Evolutionary conservation across 164 flowering plant genomes (phyloP), one percentile per base, ranked within the genome.

Genomic region (Macadamia tetraphylla): DNA sequence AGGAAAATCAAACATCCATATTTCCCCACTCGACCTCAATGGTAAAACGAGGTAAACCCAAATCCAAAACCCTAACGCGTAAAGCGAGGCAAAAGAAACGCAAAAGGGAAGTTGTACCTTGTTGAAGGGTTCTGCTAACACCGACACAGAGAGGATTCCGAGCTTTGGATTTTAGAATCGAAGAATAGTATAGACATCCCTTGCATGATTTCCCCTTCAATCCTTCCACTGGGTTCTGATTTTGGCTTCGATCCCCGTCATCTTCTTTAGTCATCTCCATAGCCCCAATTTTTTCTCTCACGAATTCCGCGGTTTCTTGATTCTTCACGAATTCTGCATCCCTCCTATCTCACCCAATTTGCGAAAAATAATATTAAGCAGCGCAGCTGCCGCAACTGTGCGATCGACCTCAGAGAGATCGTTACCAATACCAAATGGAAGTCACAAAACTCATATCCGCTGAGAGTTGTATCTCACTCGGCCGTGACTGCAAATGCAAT

Each of bases 151-250:
- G 74, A 49, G 91, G 89, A 35, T 70, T 73, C 7, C 78, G 75
- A 48, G 79, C 68, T 62, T 85, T 73, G 71, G 89, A 81, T 73
- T 84, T 85, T 57, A 62, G 78, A 31, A 76, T 30, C 2, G 87
- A 81, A 0, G 89, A 84, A 70, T 82, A 85, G 66, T 85, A 87
- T 23, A 85, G 74, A 53, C 82, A 79, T 14, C 91, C 89, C 57
- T 84, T 84, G 75, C 91, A 85, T 11, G 89, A 84, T 66, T 79
- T 85, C 0, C 81, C 88, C 60, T 76, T 82, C 6, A 44, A 40
- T 60, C 63, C 75, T 13, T 43, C 44, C 11, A 15, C 31, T 9
- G 15, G 57, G 15, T 42, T 67, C 14, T 43, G 62, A 43, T 23
- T 63, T 63, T 56, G 63, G 35, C n/a, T 61, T 35, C n/a, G 59